A percentile compares a stretch with the other conserved stretches of the same genome.
Conservation (phyloP, 2,329 filamentous ascomycete species). For the Aspergillus clavatus region DNA sequence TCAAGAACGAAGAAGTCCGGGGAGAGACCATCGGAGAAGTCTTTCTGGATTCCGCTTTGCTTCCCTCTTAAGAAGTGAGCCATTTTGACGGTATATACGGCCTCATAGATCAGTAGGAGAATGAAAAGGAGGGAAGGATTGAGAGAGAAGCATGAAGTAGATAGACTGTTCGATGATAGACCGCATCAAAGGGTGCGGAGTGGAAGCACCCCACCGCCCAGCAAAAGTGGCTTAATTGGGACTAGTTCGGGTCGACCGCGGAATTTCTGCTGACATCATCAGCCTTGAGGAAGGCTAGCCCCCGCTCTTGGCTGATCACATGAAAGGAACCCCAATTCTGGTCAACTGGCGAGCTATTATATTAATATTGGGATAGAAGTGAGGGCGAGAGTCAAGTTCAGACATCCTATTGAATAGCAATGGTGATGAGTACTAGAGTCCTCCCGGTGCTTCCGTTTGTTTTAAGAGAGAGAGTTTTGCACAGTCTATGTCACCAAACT, state of each 20-base stretch:
- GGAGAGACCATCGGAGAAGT: conserved; percentile 76
- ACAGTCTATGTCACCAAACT: too few species aligned
- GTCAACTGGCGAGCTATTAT: too few species aligned
- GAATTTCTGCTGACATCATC: conserved; percentile 5
- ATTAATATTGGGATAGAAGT: too few species aligned
- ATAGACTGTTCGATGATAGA: conserved; percentile 19
- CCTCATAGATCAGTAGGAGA: conserved; percentile 1
- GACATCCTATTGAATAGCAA: too few species aligned
- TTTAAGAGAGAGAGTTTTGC: too few species aligned
- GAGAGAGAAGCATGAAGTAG: conserved; percentile 10
- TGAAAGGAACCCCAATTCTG: not conserved
- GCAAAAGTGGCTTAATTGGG: not conserved
- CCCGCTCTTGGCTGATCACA: conserved; percentile 7
- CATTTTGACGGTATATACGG: conserved; percentile 50
- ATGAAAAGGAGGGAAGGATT: conserved; percentile 6
- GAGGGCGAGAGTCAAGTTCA: too few species aligned
- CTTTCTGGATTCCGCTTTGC: conserved; percentile 87
- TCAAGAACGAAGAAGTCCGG: conserved; percentile 77
- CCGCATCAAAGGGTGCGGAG: conserved; percentile 11
- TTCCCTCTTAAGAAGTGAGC: conserved; percentile 84
- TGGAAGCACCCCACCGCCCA: conserved; percentile 12
- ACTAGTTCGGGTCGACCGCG: not conserved
- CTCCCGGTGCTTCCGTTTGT: too few species aligned
- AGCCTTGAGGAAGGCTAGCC: conserved; percentile 2
- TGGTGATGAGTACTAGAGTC: too few species aligned